Percentiles rank a stretch among this genome's conserved stretches.
phyloP scores from a whole-genome alignment of 2,329 filamentous ascomycete species.

The Cercospora sp. region DNA sequence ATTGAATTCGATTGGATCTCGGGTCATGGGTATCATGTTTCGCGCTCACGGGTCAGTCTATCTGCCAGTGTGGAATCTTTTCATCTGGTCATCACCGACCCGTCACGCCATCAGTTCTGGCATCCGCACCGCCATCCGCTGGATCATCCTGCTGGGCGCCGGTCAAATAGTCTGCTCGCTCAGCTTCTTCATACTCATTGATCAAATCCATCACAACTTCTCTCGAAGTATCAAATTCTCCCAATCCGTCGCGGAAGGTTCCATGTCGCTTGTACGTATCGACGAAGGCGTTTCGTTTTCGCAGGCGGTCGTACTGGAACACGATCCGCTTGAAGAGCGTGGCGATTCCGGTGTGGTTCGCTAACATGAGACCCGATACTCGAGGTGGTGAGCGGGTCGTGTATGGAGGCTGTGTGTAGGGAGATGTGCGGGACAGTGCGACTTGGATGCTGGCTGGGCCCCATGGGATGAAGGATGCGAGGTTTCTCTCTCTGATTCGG shows the following conservation, averaged over 20 bases:
- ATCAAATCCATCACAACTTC: constrained; percentile 91
- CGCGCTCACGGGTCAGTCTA: constrained; percentile 43
- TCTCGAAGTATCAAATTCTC: constrained; percentile 92
- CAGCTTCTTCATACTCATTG: constrained; percentile 92
- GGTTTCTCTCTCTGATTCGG: constrained; percentile 86
- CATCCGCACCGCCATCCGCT: constrained; percentile 36
- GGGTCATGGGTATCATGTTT: constrained; percentile 40
- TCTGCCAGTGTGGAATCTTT: neutral
- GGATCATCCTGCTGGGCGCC: constrained; percentile 40
- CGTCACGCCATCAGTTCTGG: constrained; percentile 48
- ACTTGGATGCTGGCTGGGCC: constrained; percentile 97
- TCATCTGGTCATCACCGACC: constrained; percentile 29
- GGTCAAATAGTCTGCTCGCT: constrained; percentile 85
- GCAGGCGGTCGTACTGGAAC: constrained; percentile 86
- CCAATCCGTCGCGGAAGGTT: constrained; percentile 85
- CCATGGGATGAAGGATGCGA: constrained; percentile 98
- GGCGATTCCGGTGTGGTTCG: constrained; percentile 95
- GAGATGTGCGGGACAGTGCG: constrained; percentile 91
- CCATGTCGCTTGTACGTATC: constrained; percentile 95
- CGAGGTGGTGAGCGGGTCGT: constrained; percentile 83
- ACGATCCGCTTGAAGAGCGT: constrained; percentile 96
- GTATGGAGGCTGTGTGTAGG: constrained; percentile 92
- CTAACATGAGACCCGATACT: constrained; percentile 94
- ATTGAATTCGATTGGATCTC: neutral
- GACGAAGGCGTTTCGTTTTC: constrained; percentile 95